These are phyloP conservation scores for Serendipita vermifera DNA, from an alignment of 768 basidiomycete species.

Conservation along the genomic window DNA sequence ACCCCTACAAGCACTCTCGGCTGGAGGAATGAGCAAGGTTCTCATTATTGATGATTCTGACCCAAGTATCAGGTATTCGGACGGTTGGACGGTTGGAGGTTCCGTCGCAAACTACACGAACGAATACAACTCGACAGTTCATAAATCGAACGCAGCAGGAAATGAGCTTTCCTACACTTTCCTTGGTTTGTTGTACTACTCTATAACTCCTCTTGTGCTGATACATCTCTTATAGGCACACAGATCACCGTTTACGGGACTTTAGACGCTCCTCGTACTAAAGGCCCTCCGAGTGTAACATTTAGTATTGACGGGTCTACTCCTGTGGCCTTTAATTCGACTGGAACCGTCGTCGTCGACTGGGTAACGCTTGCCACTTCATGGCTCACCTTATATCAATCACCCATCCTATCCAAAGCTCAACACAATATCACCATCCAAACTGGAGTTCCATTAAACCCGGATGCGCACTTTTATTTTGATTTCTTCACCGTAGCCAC, in stretches of 20 bases:
- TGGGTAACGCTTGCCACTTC: neutral
- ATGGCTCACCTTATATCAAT: neutral
- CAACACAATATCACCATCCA: neutral
- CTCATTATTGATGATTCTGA: constrained; percentile 2
- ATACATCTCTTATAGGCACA: neutral
- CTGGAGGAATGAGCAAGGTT: neutral
- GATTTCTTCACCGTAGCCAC: constrained; percentile 1
- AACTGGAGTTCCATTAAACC: neutral
- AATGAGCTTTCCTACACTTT: neutral
- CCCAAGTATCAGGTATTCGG: neutral
- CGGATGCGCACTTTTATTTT: neutral
- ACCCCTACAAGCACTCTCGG: too few relatives aligned
- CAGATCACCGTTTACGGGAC: neutral
- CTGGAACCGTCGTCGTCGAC: neutral
- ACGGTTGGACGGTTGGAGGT: neutral
- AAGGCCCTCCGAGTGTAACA: neutral
- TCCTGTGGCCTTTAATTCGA: neutral
- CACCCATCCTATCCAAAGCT: neutral
- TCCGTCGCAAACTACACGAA: neutral
- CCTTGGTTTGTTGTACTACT: neutral
- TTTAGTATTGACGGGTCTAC: neutral
- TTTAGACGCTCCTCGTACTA: neutral
- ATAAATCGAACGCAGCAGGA: neutral
- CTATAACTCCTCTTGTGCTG: too few relatives aligned
- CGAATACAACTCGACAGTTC: neutral